phyloP scores from a whole-genome alignment of 2,329 filamentous ascomycete genomes.

The Ceratocystis variospora region DNA sequence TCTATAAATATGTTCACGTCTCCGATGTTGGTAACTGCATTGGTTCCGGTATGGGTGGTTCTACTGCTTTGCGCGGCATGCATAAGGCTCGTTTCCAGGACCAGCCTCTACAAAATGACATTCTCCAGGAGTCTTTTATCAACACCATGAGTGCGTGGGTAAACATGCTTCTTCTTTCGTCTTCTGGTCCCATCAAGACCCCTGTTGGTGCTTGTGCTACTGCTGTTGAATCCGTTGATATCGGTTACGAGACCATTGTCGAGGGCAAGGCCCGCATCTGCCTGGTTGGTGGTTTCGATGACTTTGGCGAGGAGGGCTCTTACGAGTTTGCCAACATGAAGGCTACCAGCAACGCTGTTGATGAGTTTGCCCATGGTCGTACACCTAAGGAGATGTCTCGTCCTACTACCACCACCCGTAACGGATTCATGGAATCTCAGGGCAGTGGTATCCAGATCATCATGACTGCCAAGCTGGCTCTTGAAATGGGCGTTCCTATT shows the following conservation, averaged over 20 bases:
- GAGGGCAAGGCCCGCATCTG: conserved; percentile 96
- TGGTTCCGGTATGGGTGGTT: conserved; percentile 95
- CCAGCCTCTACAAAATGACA: conserved; percentile 95
- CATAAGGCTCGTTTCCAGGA: conserved; percentile 96
- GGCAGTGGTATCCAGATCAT: conserved; percentile 96
- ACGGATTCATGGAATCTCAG: conserved; percentile 99
- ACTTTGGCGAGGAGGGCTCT: conserved; percentile 97
- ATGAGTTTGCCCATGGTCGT: conserved; percentile 88
- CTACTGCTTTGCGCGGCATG: conserved; percentile 85
- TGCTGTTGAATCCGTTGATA: conserved; percentile 91
- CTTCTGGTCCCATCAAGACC: conserved; percentile 95
- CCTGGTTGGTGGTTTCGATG: conserved; percentile 96
- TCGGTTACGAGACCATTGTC: conserved; percentile 95
- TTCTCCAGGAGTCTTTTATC: conserved; percentile 98
- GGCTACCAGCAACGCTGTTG: conserved; percentile 93
- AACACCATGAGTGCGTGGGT: conserved; percentile 99
- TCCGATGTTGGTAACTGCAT: conserved; percentile 97
- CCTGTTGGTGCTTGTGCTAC: conserved; percentile 96
- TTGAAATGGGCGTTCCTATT: conserved; percentile 98
- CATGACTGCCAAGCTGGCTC: conserved; percentile 89
- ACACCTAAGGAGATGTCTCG: conserved; percentile 97
- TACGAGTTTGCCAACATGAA: conserved; percentile 99
- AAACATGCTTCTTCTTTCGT: conserved; percentile 96
- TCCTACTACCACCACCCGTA: conserved; percentile 88
- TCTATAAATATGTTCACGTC: conserved; percentile 98